Evolutionary conservation across 2,329 filamentous ascomycete species (phyloP).

Genomic region (Nemania diffusa): DNA sequence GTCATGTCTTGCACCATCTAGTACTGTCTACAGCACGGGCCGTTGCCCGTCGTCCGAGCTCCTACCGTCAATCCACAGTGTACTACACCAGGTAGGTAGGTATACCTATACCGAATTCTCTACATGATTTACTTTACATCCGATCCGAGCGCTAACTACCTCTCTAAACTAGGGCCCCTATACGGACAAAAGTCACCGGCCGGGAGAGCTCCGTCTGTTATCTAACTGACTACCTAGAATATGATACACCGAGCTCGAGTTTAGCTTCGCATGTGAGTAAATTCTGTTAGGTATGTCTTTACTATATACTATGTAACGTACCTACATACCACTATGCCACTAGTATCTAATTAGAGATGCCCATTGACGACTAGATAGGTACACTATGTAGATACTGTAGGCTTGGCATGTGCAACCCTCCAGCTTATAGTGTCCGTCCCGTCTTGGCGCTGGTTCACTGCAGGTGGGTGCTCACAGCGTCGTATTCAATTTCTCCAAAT

Average conservation of each 20-base stretch:
- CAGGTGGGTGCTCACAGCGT: constrained; percentile 22
- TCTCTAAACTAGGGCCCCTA: constrained; percentile 7
- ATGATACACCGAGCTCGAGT: neutral
- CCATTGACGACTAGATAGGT: neutral
- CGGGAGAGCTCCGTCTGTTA: constrained; percentile 4
- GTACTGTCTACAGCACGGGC: constrained; percentile 12
- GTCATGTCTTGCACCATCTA: neutral
- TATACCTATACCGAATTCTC: neutral
- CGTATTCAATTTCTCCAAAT: constrained; percentile 31
- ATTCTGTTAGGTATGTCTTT: neutral
- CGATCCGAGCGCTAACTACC: constrained; percentile 30
- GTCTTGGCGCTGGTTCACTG: constrained; percentile 26
- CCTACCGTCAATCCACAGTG: neutral
- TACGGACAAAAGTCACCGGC: constrained; percentile 7
- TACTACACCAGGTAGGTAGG: too few species aligned
- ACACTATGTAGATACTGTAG: neutral
- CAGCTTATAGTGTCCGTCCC: constrained; percentile 19
- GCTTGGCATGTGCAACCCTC: constrained; percentile 32
- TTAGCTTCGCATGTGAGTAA: neutral
- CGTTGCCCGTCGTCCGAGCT: constrained; percentile 7
- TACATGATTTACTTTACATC: neutral
- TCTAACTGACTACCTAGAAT: constrained; percentile 5
- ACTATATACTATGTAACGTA: neutral
- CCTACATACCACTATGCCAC: neutral
- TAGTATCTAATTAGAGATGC: constrained; percentile 10